phyloP scores from a whole-genome alignment of 371 early-diverging fungal genomes.

The Apophysomyces trapeziformis region DNA sequence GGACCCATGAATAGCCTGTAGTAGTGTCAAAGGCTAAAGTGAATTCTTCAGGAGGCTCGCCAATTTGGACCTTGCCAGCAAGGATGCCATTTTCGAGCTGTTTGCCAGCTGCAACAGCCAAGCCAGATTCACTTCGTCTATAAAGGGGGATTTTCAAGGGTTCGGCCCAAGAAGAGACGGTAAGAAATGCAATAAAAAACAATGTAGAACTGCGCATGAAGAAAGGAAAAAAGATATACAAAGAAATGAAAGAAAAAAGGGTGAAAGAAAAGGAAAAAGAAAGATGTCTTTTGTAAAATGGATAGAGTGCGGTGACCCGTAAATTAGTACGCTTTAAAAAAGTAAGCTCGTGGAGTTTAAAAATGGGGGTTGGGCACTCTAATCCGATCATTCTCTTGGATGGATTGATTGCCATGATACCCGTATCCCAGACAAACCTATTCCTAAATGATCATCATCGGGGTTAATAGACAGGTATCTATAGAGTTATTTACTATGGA shows the following conservation, averaged over 20 bases:
- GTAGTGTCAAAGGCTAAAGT: conserved; percentile 50
- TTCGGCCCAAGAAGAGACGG: conserved; percentile 12
- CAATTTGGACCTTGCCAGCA: conserved; percentile 48
- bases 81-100: conserved; percentile 33
- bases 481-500: too few relatives aligned
- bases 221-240: background rate
- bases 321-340: background rate
- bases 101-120: conserved; percentile 25
- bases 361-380: conserved; percentile 9
- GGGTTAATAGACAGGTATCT: too few relatives aligned
- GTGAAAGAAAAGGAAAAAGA: conserved; percentile 3
- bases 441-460: too few relatives aligned
- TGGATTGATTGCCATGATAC: background rate
- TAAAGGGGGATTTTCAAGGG: conserved; percentile 29
- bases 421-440: background rate
- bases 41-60: conserved; percentile 50
- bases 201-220: conserved; percentile 19
- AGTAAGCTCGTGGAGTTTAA: background rate
- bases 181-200: conserved; percentile 14
- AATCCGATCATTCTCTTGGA: background rate
- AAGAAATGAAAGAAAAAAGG: background rate
- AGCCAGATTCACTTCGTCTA: conserved; percentile 20
- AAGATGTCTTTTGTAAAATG: background rate
- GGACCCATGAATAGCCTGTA: conserved; percentile 52
- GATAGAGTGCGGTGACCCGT: conserved; percentile 7